Evolutionary conservation across 805 yeast genomes (phyloP).

Genomic region (Suhomyces sp.): DNA sequence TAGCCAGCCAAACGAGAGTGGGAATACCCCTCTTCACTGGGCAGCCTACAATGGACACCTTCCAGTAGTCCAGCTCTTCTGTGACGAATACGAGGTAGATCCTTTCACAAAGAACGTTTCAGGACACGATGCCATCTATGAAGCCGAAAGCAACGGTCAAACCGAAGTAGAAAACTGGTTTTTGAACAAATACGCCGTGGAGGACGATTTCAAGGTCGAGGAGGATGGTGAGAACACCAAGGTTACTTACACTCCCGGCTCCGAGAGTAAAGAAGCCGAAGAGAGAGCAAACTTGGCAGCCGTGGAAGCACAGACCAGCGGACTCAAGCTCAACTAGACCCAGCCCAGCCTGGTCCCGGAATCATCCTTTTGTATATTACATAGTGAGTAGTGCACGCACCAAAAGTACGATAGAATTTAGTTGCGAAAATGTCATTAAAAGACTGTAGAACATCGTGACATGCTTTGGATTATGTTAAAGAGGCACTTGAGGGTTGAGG

Average conservation of each 20-base stretch:
- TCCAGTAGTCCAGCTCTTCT: constrained; percentile 61
- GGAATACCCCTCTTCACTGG: constrained; percentile 97
- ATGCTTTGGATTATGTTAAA: too few relatives aligned
- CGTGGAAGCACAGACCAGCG: constrained; percentile 1
- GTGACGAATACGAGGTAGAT: constrained; percentile 76
- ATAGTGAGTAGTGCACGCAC: constrained; percentile 1
- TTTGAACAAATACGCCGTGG: constrained; percentile 68
- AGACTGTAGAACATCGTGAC: too few relatives aligned
- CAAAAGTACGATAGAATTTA: not conserved
- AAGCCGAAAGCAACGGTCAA: constrained; percentile 78
- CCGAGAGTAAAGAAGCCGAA: constrained; percentile 43
- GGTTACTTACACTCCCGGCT: constrained; percentile 41
- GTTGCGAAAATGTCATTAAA: too few relatives aligned
- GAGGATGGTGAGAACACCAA: constrained; percentile 41
- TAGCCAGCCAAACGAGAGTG: constrained; percentile 59
- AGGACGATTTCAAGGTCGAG: constrained; percentile 47
- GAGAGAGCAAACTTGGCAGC: constrained; percentile 38
- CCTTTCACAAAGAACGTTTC: constrained; percentile 72
- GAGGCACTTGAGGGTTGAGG: too few relatives aligned
- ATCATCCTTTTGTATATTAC: not conserved
- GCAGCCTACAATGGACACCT: constrained; percentile 87
- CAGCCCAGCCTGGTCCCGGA: not conserved
- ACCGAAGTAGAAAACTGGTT: constrained; percentile 77
- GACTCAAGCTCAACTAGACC: constrained; percentile 1
- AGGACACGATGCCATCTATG: constrained; percentile 81